phyloP scores from a whole-genome alignment of 2,329 filamentous ascomycete genomes.

The Mycosphaerella sp. region DNA sequence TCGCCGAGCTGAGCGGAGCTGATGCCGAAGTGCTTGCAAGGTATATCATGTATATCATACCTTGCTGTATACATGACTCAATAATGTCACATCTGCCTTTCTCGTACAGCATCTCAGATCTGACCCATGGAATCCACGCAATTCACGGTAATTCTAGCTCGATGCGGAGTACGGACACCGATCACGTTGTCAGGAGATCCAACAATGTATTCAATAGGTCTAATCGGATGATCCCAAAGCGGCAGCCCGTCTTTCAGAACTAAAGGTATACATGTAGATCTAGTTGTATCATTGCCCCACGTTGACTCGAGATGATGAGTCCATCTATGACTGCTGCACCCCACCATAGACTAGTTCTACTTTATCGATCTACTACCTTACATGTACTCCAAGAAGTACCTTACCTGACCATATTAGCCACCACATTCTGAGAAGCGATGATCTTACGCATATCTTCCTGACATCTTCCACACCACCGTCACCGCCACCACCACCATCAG shows the following conservation, averaged over 20 bases:
- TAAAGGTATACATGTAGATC: too few relatives aligned
- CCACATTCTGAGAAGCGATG: conserved; percentile 3
- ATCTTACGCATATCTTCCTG: conserved; percentile 11
- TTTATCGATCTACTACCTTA: not conserved
- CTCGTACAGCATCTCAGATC: too few relatives aligned
- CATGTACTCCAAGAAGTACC: too few relatives aligned
- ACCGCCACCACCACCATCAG: too few relatives aligned
- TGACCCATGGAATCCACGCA: too few relatives aligned
- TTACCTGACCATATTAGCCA: too few relatives aligned
- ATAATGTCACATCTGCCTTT: too few relatives aligned
- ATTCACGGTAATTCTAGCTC: too few relatives aligned
- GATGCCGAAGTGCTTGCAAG: not conserved
- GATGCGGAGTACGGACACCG: too few relatives aligned
- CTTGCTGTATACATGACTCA: not conserved
- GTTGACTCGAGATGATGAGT: not conserved
- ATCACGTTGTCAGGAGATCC: too few relatives aligned
- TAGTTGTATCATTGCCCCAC: not conserved
- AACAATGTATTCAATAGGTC: too few relatives aligned
- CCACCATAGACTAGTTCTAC: not conserved
- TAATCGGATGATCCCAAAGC: too few relatives aligned
- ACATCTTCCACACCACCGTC: conserved; percentile 10
- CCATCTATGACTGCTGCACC: not conserved
- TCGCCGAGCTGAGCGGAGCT: not conserved
- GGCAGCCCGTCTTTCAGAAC: not conserved
- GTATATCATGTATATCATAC: not conserved